These are phyloP conservation scores for Fusarium pseudoanthophilum DNA, from an alignment of 2,329 filamentous ascomycete species.

Conservation along the genomic window DNA sequence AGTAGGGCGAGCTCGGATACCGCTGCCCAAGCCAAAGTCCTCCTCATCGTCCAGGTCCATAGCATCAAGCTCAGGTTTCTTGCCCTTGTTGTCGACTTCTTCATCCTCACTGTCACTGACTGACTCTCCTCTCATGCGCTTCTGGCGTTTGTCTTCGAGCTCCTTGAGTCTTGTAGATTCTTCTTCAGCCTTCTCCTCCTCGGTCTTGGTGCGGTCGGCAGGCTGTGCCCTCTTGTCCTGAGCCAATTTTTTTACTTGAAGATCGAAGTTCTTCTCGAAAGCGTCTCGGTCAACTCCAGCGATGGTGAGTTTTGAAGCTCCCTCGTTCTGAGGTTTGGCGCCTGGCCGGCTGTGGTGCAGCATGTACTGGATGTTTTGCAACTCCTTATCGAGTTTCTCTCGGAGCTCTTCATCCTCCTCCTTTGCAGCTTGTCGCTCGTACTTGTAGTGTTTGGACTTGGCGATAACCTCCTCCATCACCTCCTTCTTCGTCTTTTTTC, in stretches of 20 bases:
- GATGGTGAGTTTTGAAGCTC: constrained; percentile 46
- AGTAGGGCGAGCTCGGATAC: constrained; percentile 67
- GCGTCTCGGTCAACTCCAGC: constrained; percentile 71
- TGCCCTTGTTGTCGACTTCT: constrained; percentile 54
- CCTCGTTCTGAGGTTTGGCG: constrained; percentile 46
- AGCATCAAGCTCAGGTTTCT: constrained; percentile 51
- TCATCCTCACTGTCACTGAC: constrained; percentile 72
- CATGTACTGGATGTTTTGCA: constrained; percentile 79
- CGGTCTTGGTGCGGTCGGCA: constrained; percentile 88
- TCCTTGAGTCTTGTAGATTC: constrained; percentile 81
- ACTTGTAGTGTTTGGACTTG: constrained; percentile 96
- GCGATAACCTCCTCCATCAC: constrained; percentile 98
- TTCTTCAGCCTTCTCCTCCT: constrained; percentile 83
- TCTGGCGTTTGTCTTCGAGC: constrained; percentile 83
- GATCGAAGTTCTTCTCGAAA: constrained; percentile 89
- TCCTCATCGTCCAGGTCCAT: constrained; percentile 57
- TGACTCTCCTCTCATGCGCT: constrained; percentile 88
- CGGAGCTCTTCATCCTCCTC: constrained; percentile 93
- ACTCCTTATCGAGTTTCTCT: constrained; percentile 83
- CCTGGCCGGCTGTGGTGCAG: constrained; percentile 64
- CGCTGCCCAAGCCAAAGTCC: constrained; percentile 69
- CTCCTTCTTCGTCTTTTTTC: constrained; percentile 95
- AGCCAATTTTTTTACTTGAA: constrained; percentile 82
- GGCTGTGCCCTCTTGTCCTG: constrained; percentile 87
- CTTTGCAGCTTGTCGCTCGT: constrained; percentile 90